Evolutionary conservation across 345 rosid species (phyloP), one percentile per base, ranked within the genome.

Genomic region (Syzygium grande): DNA sequence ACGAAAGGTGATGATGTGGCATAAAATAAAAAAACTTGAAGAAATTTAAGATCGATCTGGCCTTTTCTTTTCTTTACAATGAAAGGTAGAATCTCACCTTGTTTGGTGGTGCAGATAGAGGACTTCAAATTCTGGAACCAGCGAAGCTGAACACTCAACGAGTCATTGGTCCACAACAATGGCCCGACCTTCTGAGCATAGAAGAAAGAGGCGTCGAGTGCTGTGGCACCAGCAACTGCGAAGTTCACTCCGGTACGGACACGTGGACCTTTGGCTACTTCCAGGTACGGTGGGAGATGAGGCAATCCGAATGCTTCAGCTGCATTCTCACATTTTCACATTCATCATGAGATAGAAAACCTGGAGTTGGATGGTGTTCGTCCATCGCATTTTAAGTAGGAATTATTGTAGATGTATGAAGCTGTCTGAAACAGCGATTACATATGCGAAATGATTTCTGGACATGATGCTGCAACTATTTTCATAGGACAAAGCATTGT

Each of bases 191-290:
- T 88, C 65, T 86, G 84, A n/a, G 90, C 78, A 22, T 90, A 85
- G 52, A 92, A 94, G 88, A 90, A 91, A 49, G 85, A 43, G 46
- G 93, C 19, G 34, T 89, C 90, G 7, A 92, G 93, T 6, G 96
- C 95, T 9, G 96, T 95, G 2, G 97, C 95, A 88, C 95, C 97
- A 2, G 93, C 92, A 78, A 94, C 95, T 11, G 96, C 97, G 61
- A 95, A 94, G 88, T 95, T 95, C 13, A 88, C 94, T 34, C 94
- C 94, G 5, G 86, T 87, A 21, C 77, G 55, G 52, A 59, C 80
- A 86, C 34, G 83, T 10, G 49, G 49, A 43, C 49, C 83, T 73
- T 73, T 73, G 49, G 49, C 83, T 5, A 73, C 83, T 10, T 49
- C 83, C 13, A 73, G 83, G 25, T 38, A 73, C 38, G 83, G 83